A percentile compares a stretch with the other conserved stretches of the same genome.
Evolutionary conservation across 2,329 filamentous ascomycete genomes (phyloP).

Genomic region (Rhytidhysteron rufulum): DNA sequence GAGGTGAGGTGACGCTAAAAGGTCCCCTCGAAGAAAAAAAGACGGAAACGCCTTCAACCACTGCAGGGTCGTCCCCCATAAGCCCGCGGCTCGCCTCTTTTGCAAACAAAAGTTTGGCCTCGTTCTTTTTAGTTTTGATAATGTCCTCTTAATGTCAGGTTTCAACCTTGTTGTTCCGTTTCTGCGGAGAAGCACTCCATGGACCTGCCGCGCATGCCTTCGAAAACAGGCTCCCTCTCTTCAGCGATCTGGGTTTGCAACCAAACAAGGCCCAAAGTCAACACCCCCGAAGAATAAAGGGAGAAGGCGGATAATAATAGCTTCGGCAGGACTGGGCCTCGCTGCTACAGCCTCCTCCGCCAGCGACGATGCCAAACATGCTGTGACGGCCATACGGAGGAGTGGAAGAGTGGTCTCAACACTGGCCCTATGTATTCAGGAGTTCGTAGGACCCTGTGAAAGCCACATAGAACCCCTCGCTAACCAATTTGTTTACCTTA

Average conservation of each 20-base stretch:
- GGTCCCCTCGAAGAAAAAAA: no score
- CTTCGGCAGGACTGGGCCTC: conserved; percentile 26
- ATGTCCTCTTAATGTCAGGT: conserved; percentile 30
- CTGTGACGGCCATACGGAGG: conserved; percentile 70
- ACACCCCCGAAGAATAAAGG: conserved; percentile 20
- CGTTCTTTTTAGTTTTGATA: no score
- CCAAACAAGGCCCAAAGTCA: conserved; percentile 9
- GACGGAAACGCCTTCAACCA: no score
- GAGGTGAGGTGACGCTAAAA: no score
- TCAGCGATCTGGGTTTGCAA: conserved; percentile 17
- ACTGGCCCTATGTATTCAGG: conserved; percentile 79
- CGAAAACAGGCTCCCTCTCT: conserved; percentile 18
- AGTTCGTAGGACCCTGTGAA: conserved; percentile 53
- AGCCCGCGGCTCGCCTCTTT: no score
- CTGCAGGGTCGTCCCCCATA: no score
- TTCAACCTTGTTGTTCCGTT: conserved; percentile 20
- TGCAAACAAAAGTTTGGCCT: no score
- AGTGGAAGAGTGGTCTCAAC: conserved; percentile 73
- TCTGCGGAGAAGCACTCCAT: conserved; percentile 22
- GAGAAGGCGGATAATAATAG: conserved; percentile 21
- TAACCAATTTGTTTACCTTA: conserved; percentile 37
- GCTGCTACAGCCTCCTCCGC: conserved; percentile 47
- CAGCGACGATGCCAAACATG: conserved; percentile 68
- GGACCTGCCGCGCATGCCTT: conserved; percentile 34
- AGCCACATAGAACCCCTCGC: conserved; percentile 4